Base-by-base conservation (phyloP, 169 alveolate species). In the Theileria annulata region DNA sequence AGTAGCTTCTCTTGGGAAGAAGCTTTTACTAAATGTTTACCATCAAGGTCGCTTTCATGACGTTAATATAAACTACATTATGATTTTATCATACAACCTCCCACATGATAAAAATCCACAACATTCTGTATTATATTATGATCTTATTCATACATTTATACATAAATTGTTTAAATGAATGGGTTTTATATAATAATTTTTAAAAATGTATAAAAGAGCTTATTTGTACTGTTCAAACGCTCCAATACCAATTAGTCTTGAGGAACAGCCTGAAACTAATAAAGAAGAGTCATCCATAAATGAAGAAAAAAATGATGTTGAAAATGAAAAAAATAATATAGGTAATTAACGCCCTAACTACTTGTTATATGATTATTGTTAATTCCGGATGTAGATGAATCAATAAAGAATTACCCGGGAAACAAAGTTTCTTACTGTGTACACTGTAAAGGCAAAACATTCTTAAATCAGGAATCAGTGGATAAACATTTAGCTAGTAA, bases 121-220 rank as follows among this genome's bases (percentile, higher is more conserved):
- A 8, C 51, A 42, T 10, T 42, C 51, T 42, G 51, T 42, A 35
- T 48, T 21, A 17, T 67, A 58, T 8, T 74, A 35, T 31, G 17
- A 42, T 68, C 21, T 5, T 19, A 42, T 0, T 6, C 3, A 35
- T 35, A 23, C 0, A 35, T n/a, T 35, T 17, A 42, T 21, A 2
- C 31, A 13, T n/a, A 5, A 31, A 8, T 3, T 62, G 4, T 62
- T n/a, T 27, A 6, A 62, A 62, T n/a, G 37, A 28, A 5, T 2
- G 13, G 0, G 25, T 27, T 2, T 3, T 27, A 27, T 66, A 66
- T 35, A 27, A 12, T 27, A 31, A 0, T 31, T 27, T 3, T 3
- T 42, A 66, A 27, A 60, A 31, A 84, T 84, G 90, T 77, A 75
- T 68, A 84, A 84, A 48, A 63, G 87, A 4, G 90, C 90, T 2